These are phyloP conservation scores for Echinochloa phyllopogon DNA, from an alignment of 176 grass and related monocot species.

Conservation along the genomic window DNA sequence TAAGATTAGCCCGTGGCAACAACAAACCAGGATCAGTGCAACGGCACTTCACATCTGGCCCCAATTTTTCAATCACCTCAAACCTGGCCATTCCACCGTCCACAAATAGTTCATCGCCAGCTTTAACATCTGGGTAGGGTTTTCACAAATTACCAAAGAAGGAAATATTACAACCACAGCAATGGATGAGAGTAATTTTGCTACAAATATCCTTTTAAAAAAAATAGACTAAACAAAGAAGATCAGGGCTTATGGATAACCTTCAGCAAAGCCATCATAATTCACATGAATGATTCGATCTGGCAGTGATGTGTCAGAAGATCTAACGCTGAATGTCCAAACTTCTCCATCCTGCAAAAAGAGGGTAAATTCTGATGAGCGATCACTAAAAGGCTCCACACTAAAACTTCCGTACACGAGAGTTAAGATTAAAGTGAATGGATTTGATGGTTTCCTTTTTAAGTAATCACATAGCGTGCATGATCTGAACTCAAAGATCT, in stretches of 20 bases:
- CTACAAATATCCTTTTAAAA: not conserved
- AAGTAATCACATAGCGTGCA: not conserved
- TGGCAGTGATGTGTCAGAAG: conserved; percentile 73
- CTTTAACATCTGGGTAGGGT: conserved; percentile 74
- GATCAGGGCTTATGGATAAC: conserved; percentile 37
- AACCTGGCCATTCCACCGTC: conserved; percentile 98
- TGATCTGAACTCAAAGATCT: not conserved
- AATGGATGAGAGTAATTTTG: not conserved
- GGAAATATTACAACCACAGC: not conserved
- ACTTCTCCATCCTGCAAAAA: conserved; percentile 89
- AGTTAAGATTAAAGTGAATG: not conserved
- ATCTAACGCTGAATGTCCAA: conserved; percentile 96
- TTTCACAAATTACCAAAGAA: conserved; percentile 9
- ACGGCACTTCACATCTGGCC: conserved; percentile 89
- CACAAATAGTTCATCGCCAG: conserved; percentile 94
- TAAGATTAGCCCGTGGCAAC: conserved; percentile 94
- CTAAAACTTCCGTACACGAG: not conserved
- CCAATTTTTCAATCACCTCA: conserved; percentile 94
- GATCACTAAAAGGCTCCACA: not conserved
- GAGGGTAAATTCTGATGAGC: not conserved
- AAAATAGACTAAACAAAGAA: conserved; percentile 24
- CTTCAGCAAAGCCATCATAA: conserved; percentile 98
- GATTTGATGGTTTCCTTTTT: not conserved
- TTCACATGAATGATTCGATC: conserved; percentile 87
- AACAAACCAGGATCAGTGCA: conserved; percentile 96